A percentile compares a stretch with the other conserved stretches of the same genome.
These are phyloP conservation scores for Dimargaris verticillata DNA, from an alignment of 192 early-diverging fungal genomes.

Conservation along the genomic window DNA sequence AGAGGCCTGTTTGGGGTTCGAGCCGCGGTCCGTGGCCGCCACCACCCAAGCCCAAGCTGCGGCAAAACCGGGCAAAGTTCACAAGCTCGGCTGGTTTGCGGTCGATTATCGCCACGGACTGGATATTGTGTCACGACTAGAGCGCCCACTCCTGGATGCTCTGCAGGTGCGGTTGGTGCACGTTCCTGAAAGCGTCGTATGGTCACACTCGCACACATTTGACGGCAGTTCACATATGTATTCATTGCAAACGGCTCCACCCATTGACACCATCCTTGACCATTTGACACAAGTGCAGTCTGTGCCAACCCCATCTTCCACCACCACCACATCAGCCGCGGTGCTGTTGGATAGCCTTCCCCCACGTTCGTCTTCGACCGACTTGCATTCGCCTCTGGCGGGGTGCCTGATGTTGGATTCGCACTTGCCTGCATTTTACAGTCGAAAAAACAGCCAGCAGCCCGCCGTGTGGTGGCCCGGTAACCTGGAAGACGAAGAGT, in stretches of 20 bases:
- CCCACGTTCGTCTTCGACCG: not conserved
- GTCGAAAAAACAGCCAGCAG: not conserved
- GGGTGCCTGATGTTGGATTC: not conserved
- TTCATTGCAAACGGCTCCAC: not conserved
- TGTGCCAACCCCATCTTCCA: not conserved
- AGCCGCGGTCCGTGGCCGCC: slow-evolving; percentile 1
- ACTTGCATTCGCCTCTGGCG: not conserved
- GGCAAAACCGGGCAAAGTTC: not conserved
- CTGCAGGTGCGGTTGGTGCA: not conserved
- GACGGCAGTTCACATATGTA: not conserved
- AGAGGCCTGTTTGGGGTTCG: slow-evolving; percentile 6
- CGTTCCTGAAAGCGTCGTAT: not conserved
- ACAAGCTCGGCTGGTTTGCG: slow-evolving; percentile 5
- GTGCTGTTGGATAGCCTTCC: not conserved
- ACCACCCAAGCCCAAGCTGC: not conserved
- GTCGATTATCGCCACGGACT: slow-evolving; percentile 1
- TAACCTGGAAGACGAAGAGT: slow-evolving; percentile 4
- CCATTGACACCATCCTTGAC: not conserved
- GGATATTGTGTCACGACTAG: not conserved
- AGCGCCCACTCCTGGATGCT: not conserved
- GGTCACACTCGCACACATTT: not conserved
- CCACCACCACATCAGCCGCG: not conserved
- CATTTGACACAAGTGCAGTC: not conserved
- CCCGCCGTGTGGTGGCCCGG: slow-evolving; percentile 7
- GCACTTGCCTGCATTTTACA: no score